Evolutionary conservation across 352 stramenopile genomes (phyloP), one percentile per base, ranked within the genome.

Genomic region (Blastocystis sp.): DNA sequence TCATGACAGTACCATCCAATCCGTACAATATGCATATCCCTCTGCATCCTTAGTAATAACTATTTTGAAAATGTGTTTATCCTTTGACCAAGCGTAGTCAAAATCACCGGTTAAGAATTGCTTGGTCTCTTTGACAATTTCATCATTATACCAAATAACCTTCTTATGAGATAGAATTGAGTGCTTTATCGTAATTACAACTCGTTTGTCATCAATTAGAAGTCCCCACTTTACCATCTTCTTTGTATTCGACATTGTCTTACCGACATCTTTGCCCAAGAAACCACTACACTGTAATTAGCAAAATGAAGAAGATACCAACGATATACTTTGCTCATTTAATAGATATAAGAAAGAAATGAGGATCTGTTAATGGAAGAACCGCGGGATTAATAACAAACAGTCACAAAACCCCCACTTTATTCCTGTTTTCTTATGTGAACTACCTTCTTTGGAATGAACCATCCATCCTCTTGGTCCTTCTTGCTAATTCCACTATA

Each of bases 121-220:
- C 39, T 43, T 24, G 61, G 46, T 14, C 56, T 80, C 69, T 32
- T 80, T 61, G 27, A 80, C 24, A 66, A 80, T 37, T 80, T 80
- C 27, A 80, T 80, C 56, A 37, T 80, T 80, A 11, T 39, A 61
- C 49, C 49, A 80, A 51, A 80, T 61, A 32, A 74, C 43, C 32
- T 80, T 80, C 42, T 80, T 80, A 1, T 74, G 49, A 21, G 49
- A 39, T n/a, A 80, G 19, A 43, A 80, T 80, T 73, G 69, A 75
- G 12, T 80, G 69, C 69, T 80, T 80, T 19, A 80, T 46, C 16
- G 56, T 80, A 37, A 80, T 51, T 35, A 80, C 69, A 43, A 35
- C 54, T 52, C 56, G 16, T 21, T 80, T 80, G 69, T 80, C 56
- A 43, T 80, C 19, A 61, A 80, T 80, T 19, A 80, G 35, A 11